Evolutionary conservation across 805 yeast genomes (phyloP).

Genomic region (Limtongozyma cylindracea): DNA sequence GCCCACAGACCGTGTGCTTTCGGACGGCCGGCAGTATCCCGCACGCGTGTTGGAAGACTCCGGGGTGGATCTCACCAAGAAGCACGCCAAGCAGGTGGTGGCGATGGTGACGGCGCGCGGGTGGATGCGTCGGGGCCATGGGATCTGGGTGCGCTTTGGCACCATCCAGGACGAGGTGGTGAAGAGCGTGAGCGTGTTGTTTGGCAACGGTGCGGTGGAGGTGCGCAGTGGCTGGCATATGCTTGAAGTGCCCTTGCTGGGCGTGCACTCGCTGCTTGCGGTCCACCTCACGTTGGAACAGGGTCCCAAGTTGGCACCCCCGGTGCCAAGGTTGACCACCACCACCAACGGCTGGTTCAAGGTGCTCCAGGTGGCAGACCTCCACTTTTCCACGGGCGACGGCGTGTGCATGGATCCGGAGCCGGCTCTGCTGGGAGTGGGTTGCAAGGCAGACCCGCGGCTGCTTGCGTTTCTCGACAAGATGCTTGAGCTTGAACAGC

Average conservation of each 20-base stretch:
- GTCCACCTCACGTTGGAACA: no score
- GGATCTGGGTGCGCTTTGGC: conserved; percentile 39
- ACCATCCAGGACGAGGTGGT: conserved; percentile 10
- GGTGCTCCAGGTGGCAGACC: conserved; percentile 73
- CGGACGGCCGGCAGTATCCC: no score
- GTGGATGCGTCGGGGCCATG: conserved; percentile 20
- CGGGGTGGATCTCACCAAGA: no score
- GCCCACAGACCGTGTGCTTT: no score
- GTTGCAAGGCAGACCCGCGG: conserved; percentile 58
- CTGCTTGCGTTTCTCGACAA: conserved; percentile 34
- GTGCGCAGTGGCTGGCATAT: conserved; percentile 50
- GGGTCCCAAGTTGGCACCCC: no score
- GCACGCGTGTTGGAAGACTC: no score
- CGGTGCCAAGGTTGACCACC: conserved; percentile 11
- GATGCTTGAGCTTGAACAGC: conserved; percentile 51
- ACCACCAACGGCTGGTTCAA: conserved; percentile 28
- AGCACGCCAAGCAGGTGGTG: no score
- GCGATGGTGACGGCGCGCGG: conserved; percentile 12
- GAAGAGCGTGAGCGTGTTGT: conserved; percentile 41
- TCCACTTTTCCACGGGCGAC: conserved; percentile 69
- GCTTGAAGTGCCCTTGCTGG: conserved; percentile 6
- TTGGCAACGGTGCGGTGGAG: conserved; percentile 49
- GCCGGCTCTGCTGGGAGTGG: conserved; percentile 19
- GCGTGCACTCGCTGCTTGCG: no score
- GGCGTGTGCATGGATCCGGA: conserved; percentile 61